phyloP scores from a whole-genome alignment of 2,329 filamentous ascomycete genomes.

The Incumbomyces delicatus region DNA sequence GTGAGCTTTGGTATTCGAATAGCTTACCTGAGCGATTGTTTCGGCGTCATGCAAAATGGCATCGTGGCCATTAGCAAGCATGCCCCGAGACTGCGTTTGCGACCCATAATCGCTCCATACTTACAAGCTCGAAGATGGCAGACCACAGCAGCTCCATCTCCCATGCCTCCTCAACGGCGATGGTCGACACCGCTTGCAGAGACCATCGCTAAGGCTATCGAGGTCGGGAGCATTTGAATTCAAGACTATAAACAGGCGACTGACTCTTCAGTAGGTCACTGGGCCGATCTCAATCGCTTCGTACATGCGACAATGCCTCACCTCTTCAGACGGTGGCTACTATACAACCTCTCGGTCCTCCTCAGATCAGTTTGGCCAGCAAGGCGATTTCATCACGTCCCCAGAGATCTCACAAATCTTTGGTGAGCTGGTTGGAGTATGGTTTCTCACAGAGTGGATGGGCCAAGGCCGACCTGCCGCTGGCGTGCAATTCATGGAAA shows the following conservation, averaged over 20 bases:
- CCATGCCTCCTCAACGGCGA: slow-evolving; percentile 39
- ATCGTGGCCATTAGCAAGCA: background rate
- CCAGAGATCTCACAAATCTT: slow-evolving; percentile 97
- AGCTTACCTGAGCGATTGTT: too few species aligned
- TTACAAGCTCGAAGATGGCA: slow-evolving; percentile 4
- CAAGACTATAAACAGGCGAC: too few species aligned
- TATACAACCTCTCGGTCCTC: slow-evolving; percentile 67
- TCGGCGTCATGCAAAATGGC: slow-evolving; percentile 5
- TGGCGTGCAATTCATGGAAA: slow-evolving; percentile 82
- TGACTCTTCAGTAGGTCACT: slow-evolving; percentile 68
- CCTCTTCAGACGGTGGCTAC: slow-evolving; percentile 81
- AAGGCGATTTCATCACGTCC: slow-evolving; percentile 93
- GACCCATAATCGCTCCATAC: background rate
- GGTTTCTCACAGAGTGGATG: slow-evolving; percentile 96
- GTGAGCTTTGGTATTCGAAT: too few species aligned
- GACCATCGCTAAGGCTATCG: slow-evolving; percentile 75
- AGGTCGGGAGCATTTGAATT: slow-evolving; percentile 49
- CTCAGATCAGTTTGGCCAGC: slow-evolving; percentile 75
- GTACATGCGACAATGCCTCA: slow-evolving; percentile 98
- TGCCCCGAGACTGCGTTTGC: background rate
- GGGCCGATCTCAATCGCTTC: slow-evolving; percentile 85
- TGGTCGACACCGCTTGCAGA: slow-evolving; percentile 93
- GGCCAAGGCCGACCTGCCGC: slow-evolving; percentile 65
- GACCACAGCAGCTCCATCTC: slow-evolving; percentile 1
- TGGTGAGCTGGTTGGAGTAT: slow-evolving; percentile 85